Conservation (phyloP, 2,329 filamentous ascomycete species). For the Diaporthe ampelina region DNA sequence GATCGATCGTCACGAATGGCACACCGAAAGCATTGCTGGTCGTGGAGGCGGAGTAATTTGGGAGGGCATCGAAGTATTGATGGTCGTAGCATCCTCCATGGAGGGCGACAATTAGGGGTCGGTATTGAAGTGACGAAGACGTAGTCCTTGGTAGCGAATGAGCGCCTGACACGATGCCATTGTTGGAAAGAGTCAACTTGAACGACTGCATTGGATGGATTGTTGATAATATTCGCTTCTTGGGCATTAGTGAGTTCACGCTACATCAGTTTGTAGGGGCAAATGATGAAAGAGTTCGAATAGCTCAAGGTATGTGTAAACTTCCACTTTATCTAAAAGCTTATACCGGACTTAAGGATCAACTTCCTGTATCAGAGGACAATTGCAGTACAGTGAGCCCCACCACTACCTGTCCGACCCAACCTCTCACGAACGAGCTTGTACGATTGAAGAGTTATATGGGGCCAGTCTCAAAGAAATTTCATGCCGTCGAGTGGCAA, state of each 20-base stretch:
- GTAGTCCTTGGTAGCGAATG: neutral
- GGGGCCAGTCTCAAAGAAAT: neutral
- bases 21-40: neutral
- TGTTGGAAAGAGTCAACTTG: neutral
- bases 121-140: neutral
- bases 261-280: no score
- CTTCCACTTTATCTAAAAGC: neutral
- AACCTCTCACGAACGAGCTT: neutral
- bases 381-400: neutral
- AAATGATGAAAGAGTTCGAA: neutral
- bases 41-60: neutral
- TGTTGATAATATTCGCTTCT: neutral
- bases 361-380: neutral
- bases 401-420: neutral
- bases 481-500: neutral
- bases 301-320: neutral
- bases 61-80: neutral
- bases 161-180: neutral
- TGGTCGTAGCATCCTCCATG: neutral
- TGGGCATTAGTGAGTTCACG: neutral
- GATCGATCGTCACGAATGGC: neutral
- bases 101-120: neutral
- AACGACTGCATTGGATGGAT: neutral
- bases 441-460: neutral
- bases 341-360: neutral